Evolutionary conservation across 805 yeast genomes (phyloP), one percentile per base, ranked within the genome.

Genomic region (Kodamaea kaohsiungensis): DNA sequence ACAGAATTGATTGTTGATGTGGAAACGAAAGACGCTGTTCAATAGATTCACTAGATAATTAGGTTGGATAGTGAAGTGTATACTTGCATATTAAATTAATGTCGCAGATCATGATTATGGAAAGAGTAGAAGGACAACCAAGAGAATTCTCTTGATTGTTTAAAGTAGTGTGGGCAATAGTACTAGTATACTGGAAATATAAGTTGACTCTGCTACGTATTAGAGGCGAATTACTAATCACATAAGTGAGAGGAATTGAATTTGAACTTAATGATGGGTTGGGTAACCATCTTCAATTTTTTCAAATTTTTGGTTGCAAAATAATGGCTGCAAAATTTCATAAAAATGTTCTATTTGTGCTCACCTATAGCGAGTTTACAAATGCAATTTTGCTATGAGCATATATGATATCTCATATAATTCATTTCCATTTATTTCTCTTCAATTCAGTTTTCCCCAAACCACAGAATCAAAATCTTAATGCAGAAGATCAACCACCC

Each of bases 1-100:
- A 46, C 13, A 18, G 16, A 33, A 2, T 39, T 53, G 43, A 10
- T n/a, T 27, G 38, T 53, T 3, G 45, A 53, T 30, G 12, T 52
- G 12, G 17, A 43, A 40, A 40, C 43, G 3, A 40, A 40, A 40
- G 43, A 18, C 8, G 35, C 35, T 30, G 35, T 30, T 30, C 35
- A 5, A 30, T 30, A 30, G 35, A 30, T 8, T 22, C 35, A 30
- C 35, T 30, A 30, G 13, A 30, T 30, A 30, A 5, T 2, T 30
- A 8, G 8, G 35, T 30, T 5, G 13, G 13, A 12, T 30, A 30
- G 35, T 8, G 35, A 8, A 9, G 35, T 30, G 35, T 30, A 30
- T 30, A 30, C 35, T 30, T 30, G 35, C 35, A 30, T 30, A 12
- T 30, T 30, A 30, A 30, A 30, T 30, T 30, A 30, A 30, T 30